Evolutionary conservation across 352 stramenopile genomes (phyloP), one percentile per base, ranked within the genome.

Genomic region (Pythium brassicae): DNA sequence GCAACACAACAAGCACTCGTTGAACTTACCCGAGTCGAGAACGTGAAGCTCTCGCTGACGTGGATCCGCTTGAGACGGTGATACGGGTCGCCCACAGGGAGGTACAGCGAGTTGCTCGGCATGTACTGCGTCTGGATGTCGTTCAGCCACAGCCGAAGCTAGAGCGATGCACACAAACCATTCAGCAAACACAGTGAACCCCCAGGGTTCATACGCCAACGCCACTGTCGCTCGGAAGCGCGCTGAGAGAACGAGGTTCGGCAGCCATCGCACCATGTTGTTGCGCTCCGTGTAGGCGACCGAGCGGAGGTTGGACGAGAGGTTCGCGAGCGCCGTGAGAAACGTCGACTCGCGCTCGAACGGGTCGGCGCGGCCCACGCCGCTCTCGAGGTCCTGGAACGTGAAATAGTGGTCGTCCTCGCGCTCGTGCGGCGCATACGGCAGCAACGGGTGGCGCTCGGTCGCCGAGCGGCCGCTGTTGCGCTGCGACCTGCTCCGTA

Each of bases 41-140:
- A 94, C 0, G 81, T 92, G 64, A 94, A 94, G 57, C 81, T 89
- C 50, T 94, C 83, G 7, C 67, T 69, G 10, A 91, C 72, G 54
- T 92, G 83, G 40, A 94, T 83, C 22, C 71, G 73, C 62, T 92
- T 92, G 34, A 94, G 61, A 5, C 79, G 76, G 43, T 94, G 83
- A 45, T 78, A 87, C 25, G 78, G 71, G 50, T 94, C 90, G 20
- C 81, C 80, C 11, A 92, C 79, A 3, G 83, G 83, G 2, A 94
- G 32, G 40, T 92, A 94, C 12, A 94, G 71, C 34, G 81, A 86
- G 44, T 89, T 86, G 59, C 78, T 91, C 3, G 83, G 83, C 23
- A 91, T 63, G 53, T 82, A 91, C 56, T 87, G 78, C 39, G 57
- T 53, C 46, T 90, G 66, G 22, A 93, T 61, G 42, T 93, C 81